Percentiles rank a stretch among this genome's conserved stretches.
These are phyloP conservation scores for Amphibolis antarctica DNA, from an alignment of 106 monocot species.

Conservation along the genomic window DNA sequence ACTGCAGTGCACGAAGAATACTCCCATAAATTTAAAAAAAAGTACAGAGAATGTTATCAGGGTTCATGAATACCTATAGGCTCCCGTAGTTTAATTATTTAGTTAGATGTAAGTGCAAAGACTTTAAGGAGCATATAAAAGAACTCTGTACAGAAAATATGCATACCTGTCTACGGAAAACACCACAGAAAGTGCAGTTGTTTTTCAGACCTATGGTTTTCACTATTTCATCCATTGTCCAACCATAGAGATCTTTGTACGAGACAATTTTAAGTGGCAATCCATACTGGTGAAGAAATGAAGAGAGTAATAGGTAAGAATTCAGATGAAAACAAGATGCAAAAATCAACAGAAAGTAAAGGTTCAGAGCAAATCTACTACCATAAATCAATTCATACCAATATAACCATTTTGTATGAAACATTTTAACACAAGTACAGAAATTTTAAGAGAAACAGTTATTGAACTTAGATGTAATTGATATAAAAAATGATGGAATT, in stretches of 20 bases:
- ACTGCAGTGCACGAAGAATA: no score
- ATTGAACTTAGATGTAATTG: no score
- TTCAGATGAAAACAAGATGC: not conserved
- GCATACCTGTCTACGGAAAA: conserved; percentile 94
- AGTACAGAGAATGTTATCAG: not conserved
- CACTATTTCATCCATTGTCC: conserved; percentile 99
- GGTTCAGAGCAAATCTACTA: no score
- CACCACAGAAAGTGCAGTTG: conserved; percentile 99
- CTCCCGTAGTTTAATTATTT: not conserved
- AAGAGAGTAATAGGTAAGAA: not conserved
- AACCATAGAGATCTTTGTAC: conserved; percentile 91
- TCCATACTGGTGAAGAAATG: conserved; percentile 57
- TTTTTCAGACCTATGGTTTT: conserved; percentile 93
- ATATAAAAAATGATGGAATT: no score
- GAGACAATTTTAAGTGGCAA: conserved; percentile 92
- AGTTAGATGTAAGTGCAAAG: not conserved
- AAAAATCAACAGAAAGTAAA: not conserved
- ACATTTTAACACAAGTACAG: no score
- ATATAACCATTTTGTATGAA: no score
- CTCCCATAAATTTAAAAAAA: no score
- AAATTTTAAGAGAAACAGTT: no score
- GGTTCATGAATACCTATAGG: no score
- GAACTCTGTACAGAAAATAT: not conserved
- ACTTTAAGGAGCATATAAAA: not conserved
- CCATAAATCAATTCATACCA: no score